Percentiles rank a stretch among this genome's conserved stretches.
These are phyloP conservation scores for Tetradesmus lagerheimii DNA, from an alignment of 139 green algal genomes.

Conservation along the genomic window DNA sequence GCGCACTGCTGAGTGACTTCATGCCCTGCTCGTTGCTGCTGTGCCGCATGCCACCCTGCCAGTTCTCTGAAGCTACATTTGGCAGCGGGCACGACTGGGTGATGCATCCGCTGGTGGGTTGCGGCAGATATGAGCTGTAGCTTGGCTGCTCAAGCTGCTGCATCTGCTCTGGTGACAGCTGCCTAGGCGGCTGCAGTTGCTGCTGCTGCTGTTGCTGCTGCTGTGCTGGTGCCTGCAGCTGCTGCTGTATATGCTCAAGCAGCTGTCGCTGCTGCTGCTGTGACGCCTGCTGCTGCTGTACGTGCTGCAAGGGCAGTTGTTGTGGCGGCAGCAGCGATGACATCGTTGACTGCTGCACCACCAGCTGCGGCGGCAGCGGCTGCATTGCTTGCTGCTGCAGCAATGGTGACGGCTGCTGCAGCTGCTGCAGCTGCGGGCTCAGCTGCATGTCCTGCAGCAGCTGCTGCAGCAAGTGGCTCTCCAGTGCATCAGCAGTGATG, in stretches of 20 bases:
- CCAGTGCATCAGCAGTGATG: neutral
- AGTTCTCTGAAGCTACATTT: neutral
- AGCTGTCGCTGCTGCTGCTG: neutral
- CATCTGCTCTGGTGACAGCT: neutral
- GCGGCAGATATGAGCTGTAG: neutral
- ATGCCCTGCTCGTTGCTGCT: neutral
- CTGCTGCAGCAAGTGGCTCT: constrained; percentile 29
- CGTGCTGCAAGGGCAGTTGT: neutral
- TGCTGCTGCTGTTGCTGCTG: constrained; percentile 6
- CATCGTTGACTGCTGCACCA: neutral
- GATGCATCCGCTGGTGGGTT: neutral
- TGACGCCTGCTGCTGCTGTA: neutral
- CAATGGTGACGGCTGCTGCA: neutral
- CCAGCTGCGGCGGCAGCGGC: neutral
- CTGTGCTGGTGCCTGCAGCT: neutral
- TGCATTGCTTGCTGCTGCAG: neutral
- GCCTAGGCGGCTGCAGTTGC: neutral
- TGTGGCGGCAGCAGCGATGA: neutral
- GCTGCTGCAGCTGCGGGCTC: neutral
- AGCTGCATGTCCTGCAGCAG: constrained; percentile 38
- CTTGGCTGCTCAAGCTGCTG: neutral
- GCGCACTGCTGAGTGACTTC: neutral
- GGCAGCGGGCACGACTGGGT: constrained; percentile 13
- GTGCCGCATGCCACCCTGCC: neutral
- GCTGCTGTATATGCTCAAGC: too few species aligned